Percentiles rank a stretch among this genome's conserved stretches.
phyloP scores from a whole-genome alignment of 1,139 yeast species.

The Candida tunisiensis region DNA sequence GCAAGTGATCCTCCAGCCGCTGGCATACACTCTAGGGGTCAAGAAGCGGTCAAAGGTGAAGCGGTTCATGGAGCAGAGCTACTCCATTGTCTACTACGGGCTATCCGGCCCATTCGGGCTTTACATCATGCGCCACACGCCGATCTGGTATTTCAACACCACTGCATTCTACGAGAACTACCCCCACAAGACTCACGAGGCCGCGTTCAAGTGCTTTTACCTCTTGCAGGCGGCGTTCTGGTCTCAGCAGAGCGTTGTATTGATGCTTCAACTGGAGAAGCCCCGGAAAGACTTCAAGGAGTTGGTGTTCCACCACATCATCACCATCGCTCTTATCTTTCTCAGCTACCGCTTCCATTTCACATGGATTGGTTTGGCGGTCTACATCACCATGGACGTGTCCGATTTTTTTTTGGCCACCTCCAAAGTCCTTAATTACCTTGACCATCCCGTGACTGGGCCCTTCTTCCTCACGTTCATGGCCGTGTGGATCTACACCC shows the following conservation, averaged over 20 bases:
- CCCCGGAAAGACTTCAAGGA: slow-evolving; percentile 91
- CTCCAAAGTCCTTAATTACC: slow-evolving; percentile 72
- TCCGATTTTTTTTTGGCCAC: slow-evolving; percentile 78
- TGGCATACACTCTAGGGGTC: slow-evolving; percentile 41
- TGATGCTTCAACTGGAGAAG: slow-evolving; percentile 73
- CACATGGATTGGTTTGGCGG: slow-evolving; percentile 86
- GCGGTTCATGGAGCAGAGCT: slow-evolving; percentile 89
- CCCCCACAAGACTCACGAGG: slow-evolving; percentile 69
- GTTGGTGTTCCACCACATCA: slow-evolving; percentile 81
- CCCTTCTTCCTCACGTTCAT: slow-evolving; percentile 59
- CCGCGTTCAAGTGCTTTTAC: slow-evolving; percentile 63
- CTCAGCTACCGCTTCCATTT: slow-evolving; percentile 89
- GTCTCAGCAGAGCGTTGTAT: slow-evolving; percentile 85
- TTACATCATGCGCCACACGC: slow-evolving; percentile 69
- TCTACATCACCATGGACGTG: slow-evolving; percentile 90
- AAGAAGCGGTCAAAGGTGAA: slow-evolving; percentile 40
- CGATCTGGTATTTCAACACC: slow-evolving; percentile 82
- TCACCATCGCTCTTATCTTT: slow-evolving; percentile 80
- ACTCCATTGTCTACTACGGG: slow-evolving; percentile 69
- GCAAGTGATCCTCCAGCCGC: slow-evolving; percentile 66
- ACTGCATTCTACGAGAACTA: slow-evolving; percentile 59
- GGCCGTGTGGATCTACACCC: slow-evolving; percentile 64
- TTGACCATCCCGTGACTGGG: slow-evolving; percentile 46
- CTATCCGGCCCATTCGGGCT: slow-evolving; percentile 74
- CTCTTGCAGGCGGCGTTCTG: slow-evolving; percentile 92